Evolutionary conservation across 148 eudicot genomes (phyloP).

Genomic region (Rhododendron molle): DNA sequence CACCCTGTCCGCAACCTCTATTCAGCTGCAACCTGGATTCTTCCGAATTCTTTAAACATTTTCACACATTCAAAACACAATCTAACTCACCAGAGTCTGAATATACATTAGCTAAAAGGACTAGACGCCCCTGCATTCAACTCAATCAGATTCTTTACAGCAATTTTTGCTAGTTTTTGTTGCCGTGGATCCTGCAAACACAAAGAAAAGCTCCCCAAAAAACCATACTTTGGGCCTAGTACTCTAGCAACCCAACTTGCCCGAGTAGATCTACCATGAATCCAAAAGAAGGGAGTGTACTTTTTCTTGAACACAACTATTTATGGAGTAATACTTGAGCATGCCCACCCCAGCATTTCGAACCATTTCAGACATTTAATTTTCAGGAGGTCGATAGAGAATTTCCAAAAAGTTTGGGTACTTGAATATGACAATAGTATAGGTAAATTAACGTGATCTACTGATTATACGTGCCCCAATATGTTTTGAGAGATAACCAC

Average conservation of each 20-base stretch:
- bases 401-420: not conserved
- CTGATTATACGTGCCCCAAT: too few relatives aligned
- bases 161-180: conserved; percentile 25
- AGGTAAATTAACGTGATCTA: not conserved
- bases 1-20: conserved; percentile 33
- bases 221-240: conserved; percentile 24
- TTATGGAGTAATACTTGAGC: too few relatives aligned
- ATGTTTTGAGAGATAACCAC: too few relatives aligned
- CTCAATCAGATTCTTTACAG: conserved; percentile 26
- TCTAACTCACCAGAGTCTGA: conserved; percentile 29
- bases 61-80: conserved; percentile 29
- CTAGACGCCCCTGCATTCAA: conserved; percentile 29
- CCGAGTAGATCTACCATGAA: conserved; percentile 30
- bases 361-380: too few relatives aligned
- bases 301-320: not conserved
- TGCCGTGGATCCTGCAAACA: conserved; percentile 21
- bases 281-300: conserved; percentile 4
- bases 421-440: not conserved
- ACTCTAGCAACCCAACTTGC: conserved; percentile 32
- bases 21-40: conserved; percentile 45
- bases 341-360: not conserved
- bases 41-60: conserved; percentile 28
- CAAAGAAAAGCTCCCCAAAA: conserved; percentile 32
- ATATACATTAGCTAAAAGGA: conserved; percentile 31
- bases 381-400: not conserved